Evolutionary conservation across 2,329 filamentous ascomycete species (phyloP), one percentile per base, ranked within the genome.

Genomic region (Aspergillus pseudoviridinutans): DNA sequence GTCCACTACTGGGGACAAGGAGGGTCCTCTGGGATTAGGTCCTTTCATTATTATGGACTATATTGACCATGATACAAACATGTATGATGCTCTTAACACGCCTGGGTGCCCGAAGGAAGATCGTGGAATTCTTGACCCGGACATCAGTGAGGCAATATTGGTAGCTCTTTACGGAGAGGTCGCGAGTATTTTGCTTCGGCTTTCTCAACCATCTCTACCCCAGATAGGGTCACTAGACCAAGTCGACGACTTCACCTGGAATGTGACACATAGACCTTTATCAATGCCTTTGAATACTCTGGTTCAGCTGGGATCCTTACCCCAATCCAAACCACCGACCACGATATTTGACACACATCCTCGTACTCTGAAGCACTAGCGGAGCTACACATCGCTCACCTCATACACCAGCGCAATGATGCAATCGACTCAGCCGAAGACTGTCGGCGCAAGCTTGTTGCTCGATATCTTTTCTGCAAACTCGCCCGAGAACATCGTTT

Each of bases 221-320:
- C 61, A 63, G 27, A 79, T 81, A 22, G 77, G 76, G 7, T 73
- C 69, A 17, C 62, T 80, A 1, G 54, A 61, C 42, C 59, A 75
- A 51, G 46, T 58, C 1, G 56, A 61, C 32, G 50, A 58, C 42
- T 59, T 65, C 8, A 51, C 32, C 6, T 58, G 68, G 62, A 61
- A 58, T 44, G 69, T 75, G 5, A 59, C 50, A 4, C 61, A 64
- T 29, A 64, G 75, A n/a, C 76, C 77, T 1, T 58, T 80, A 4
- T 75, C 73, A 4, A 65, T 70, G 3, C 78, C 78, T 55, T 78
- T 80, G 74, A 79, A 70, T 54, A 69, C 76, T 60, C 66, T 70
- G 27, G 62, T 70, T 29, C 58, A 58, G 47, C 41, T 66, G 2
- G 69, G 65, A 14, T 55, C 49, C 5, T 52, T 67, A 9, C 63